phyloP scores from a whole-genome alignment of 805 yeast species.

The Yarrowia porcina region DNA sequence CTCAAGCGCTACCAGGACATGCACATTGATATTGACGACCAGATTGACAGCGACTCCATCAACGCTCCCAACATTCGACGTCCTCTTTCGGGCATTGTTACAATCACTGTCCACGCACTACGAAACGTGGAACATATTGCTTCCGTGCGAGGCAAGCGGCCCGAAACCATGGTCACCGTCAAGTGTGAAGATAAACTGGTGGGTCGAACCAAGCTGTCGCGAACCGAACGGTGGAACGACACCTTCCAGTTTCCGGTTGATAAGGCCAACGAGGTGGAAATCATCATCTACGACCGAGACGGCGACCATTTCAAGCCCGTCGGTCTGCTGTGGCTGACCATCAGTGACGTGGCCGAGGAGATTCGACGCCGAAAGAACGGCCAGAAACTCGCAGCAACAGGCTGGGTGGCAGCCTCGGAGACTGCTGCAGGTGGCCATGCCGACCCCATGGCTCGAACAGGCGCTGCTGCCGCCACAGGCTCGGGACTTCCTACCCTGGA shows the following conservation, averaged over 20 bases:
- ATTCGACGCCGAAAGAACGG: constrained; percentile 85
- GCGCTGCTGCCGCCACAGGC: background rate
- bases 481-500: background rate
- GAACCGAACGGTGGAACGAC: constrained; percentile 81
- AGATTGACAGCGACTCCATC: constrained; percentile 62
- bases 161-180: constrained; percentile 72
- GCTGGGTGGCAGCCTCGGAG: constrained; percentile 58
- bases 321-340: constrained; percentile 85
- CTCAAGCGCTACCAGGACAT: constrained; percentile 85
- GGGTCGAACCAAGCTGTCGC: constrained; percentile 69
- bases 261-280: constrained; percentile 87
- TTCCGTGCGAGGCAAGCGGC: constrained; percentile 72
- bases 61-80: constrained; percentile 71
- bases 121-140: constrained; percentile 92
- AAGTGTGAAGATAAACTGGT: constrained; percentile 86
- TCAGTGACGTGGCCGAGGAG: constrained; percentile 92
- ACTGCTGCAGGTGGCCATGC: background rate
- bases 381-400: constrained; percentile 63
- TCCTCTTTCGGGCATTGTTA: constrained; percentile 77
- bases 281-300: constrained; percentile 78
- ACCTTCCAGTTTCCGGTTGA: constrained; percentile 76
- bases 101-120: constrained; percentile 68
- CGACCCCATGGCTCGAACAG: background rate
- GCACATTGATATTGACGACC: constrained; percentile 62
- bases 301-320: constrained; percentile 74